Percentiles rank a stretch among this genome's conserved stretches.
Evolutionary conservation across 495 filamentous ascomycete species (phyloP).

Genomic region (Penicillium coprophilum): DNA sequence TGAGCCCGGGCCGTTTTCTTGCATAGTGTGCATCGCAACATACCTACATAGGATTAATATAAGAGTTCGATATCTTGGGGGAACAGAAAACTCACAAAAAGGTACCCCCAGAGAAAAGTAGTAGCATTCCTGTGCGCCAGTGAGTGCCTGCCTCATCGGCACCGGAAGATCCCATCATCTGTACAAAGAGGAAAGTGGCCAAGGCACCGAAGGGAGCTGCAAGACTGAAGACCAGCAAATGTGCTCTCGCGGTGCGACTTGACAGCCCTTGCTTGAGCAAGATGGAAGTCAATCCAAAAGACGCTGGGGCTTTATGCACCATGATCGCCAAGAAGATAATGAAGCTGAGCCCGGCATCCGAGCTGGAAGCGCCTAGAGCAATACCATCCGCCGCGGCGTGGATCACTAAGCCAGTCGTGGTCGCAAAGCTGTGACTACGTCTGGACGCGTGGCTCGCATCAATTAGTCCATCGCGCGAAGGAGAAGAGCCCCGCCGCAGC

Average conservation of each 20-base stretch:
- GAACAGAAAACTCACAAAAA: conserved; percentile 70
- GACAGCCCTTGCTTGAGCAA: conserved; percentile 84
- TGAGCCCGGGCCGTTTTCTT: conserved; percentile 62
- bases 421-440: conserved; percentile 57
- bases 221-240: conserved; percentile 86
- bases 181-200: conserved; percentile 75
- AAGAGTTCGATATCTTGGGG: not conserved
- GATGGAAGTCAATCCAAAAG: conserved; percentile 89
- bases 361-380: conserved; percentile 83
- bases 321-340: conserved; percentile 96
- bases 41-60: conserved; percentile 58
- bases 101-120: conserved; percentile 91
- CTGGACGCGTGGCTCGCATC: conserved; percentile 31
- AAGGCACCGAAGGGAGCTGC: conserved; percentile 87
- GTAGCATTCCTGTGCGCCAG: conserved; percentile 90
- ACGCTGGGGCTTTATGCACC: conserved; percentile 95
- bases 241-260: conserved; percentile 79
- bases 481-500: conserved; percentile 53
- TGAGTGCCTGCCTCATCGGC: conserved; percentile 52
- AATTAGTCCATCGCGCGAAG: conserved; percentile 39
- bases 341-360: conserved; percentile 70
- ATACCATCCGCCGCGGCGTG: conserved; percentile 97
- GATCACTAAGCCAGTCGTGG: conserved; percentile 91
- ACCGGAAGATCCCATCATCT: conserved; percentile 58
- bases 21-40: conserved; percentile 98